Conservation (phyloP, 345 rosid genomes). For the Arabis alpina region DNA sequence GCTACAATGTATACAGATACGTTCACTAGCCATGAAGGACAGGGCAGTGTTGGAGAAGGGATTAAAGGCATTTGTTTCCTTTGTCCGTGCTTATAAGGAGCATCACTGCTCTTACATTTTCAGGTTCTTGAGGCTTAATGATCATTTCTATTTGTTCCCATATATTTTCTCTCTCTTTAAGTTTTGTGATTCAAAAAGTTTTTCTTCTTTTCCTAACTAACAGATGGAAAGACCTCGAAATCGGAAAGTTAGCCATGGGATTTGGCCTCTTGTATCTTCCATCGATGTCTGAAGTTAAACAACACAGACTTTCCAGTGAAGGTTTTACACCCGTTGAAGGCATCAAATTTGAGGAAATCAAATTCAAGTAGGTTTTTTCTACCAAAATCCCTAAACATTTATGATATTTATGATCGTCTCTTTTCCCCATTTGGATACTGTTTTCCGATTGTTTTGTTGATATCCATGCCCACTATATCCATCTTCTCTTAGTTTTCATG, state of each 20-base stretch:
- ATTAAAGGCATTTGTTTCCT: slow-evolving; percentile 88
- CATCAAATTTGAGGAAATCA: slow-evolving; percentile 69
- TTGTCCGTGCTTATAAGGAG: slow-evolving; percentile 86
- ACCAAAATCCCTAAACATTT: neutral
- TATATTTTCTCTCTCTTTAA: slow-evolving; percentile 1
- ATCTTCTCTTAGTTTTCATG: too few relatives aligned
- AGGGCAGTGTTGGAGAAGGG: slow-evolving; percentile 95
- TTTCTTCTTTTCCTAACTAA: neutral
- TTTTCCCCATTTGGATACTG: too few relatives aligned
- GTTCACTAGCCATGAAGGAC: slow-evolving; percentile 71
- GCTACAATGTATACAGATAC: slow-evolving; percentile 52
- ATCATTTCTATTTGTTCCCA: neutral
- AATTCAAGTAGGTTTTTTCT: slow-evolving; percentile 56
- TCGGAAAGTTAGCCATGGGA: slow-evolving; percentile 96
- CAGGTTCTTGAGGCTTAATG: slow-evolving; percentile 51
- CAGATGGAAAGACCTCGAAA: slow-evolving; percentile 87
- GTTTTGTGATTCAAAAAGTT: neutral
- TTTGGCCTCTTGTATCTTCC: slow-evolving; percentile 89
- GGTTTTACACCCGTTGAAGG: slow-evolving; percentile 74
- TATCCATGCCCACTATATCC: too few relatives aligned
- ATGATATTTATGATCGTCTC: neutral
- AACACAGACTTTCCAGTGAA: slow-evolving; percentile 67
- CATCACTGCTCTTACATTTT: slow-evolving; percentile 84
- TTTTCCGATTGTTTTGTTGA: too few relatives aligned
- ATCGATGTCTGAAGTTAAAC: slow-evolving; percentile 84